These are phyloP conservation scores for Ophiocordyceps camponoti-leonardi DNA, from an alignment of 2,329 filamentous ascomycete genomes.

Conservation along the genomic window DNA sequence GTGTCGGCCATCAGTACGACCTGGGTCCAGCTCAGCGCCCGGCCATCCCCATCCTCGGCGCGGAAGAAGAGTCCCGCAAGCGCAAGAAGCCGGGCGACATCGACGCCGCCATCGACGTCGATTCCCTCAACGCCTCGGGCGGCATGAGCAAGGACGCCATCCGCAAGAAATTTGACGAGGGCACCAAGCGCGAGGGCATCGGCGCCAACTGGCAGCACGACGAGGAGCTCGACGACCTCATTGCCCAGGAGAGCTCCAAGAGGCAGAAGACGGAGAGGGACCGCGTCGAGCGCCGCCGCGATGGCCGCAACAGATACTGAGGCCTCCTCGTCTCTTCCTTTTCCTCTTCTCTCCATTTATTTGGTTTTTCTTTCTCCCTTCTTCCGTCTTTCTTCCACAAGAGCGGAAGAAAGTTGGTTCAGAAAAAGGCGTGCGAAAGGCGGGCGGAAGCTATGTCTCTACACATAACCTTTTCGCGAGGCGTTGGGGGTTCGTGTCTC, in stretches of 20 bases:
- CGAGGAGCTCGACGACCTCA: slow-evolving; percentile 90
- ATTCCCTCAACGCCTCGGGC: slow-evolving; percentile 57
- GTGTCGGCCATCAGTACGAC: slow-evolving; percentile 86
- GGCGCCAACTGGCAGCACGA: slow-evolving; percentile 58
- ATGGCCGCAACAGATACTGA: slow-evolving; percentile 33
- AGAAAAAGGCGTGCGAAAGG: too few species aligned
- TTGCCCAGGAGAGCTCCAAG: slow-evolving; percentile 83
- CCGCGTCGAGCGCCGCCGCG: slow-evolving; percentile 47
- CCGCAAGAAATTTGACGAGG: slow-evolving; percentile 62
- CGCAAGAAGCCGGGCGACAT: slow-evolving; percentile 94
- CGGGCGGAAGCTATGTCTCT: too few species aligned
- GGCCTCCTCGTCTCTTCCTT: too few species aligned
- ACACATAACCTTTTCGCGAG: too few species aligned
- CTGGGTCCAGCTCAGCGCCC: slow-evolving; percentile 38
- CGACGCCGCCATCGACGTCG: slow-evolving; percentile 79
- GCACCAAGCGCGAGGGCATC: slow-evolving; percentile 43
- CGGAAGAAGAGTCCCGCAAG: slow-evolving; percentile 61
- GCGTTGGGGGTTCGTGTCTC: too few species aligned
- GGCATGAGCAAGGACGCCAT: slow-evolving; percentile 76
- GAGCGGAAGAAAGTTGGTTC: too few species aligned
- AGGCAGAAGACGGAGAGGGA: slow-evolving; percentile 78
- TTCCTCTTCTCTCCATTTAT: too few species aligned
- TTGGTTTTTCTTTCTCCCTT: too few species aligned
- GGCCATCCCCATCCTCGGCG: slow-evolving; percentile 57
- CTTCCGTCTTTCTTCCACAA: too few species aligned